Evolutionary conservation across 768 basidiomycete genomes (phyloP).

Genomic region (Amanita rimosa): DNA sequence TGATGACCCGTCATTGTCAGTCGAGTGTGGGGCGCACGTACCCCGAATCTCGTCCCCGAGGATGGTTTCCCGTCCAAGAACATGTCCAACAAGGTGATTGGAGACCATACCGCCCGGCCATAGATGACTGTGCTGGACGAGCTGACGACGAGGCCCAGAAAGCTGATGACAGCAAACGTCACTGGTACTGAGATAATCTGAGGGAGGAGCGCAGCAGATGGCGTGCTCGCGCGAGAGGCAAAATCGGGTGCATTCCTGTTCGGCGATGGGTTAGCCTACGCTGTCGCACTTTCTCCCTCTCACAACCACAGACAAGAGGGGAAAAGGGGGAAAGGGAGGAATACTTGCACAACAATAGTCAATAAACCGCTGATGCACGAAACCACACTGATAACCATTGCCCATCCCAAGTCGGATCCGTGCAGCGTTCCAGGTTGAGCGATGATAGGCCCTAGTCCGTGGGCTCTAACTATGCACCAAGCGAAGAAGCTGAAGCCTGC

Average conservation of each 20-base stretch:
- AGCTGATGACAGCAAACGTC: constrained; percentile 62
- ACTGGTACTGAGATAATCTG: constrained; percentile 65
- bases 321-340: neutral
- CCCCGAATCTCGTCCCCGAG: constrained; percentile 56
- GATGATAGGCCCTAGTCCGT: constrained; percentile 68
- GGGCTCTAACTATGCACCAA: constrained; percentile 69
- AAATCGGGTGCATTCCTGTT: constrained; percentile 67
- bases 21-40: constrained; percentile 14
- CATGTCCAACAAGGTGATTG: constrained; percentile 55
- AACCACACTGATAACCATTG: constrained; percentile 65
- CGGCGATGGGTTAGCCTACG: neutral
- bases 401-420: constrained; percentile 68
- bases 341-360: constrained; percentile 52
- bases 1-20: too few relatives aligned
- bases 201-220: constrained; percentile 47
- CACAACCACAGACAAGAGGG: neutral
- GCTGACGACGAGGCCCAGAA: constrained; percentile 74
- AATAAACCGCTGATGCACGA: constrained; percentile 74
- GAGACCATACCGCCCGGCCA: constrained; percentile 70
- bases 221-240: constrained; percentile 47
- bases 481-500: constrained; percentile 64
- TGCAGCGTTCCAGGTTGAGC: constrained; percentile 49
- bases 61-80: constrained; percentile 59
- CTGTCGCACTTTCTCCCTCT: neutral
- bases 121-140: constrained; percentile 69